Base-by-base conservation (phyloP, 495 filamentous ascomycete genomes). In the Aspergillus affinis region DNA sequence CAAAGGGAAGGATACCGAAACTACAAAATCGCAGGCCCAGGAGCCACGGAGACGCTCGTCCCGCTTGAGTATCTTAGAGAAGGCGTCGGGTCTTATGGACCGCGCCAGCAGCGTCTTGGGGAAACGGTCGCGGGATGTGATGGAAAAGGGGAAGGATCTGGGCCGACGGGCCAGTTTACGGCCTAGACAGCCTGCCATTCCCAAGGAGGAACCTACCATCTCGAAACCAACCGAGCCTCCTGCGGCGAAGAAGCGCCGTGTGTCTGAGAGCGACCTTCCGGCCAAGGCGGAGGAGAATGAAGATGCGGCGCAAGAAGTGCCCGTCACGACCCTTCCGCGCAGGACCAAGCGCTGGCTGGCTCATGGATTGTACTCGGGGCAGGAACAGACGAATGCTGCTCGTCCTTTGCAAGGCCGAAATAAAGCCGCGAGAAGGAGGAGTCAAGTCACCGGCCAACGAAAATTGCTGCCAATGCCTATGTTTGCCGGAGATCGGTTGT, bases 351-450 rank as follows among this genome's bases (percentile, higher is more conserved):
- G 84, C 44, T 97, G 90, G 87, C 69, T 93, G 52, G 75, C 81
- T 56, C 88, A 91, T 66, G 93, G 93, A 2, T 74, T 98, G n/a
- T 98, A 95, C 67, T 84, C 91, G 4, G 94, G 93, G 18, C 94
- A 97, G 67, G 83, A 90, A 32, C 81, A 82, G 2, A 84, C 89
- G 58, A 78, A 90, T 55, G 74, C 36, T 41, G 36, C 82, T 50
- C 83, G 84, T 61, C 82, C 84, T 10, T 82, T 81, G 51, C 88
- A 91, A 72, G 88, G 82, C 65, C 79, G 85, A 57, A 78, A 80
- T 29, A 81, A 83, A 55, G 74, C 79, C 51, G 67, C 65, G 61
- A 81, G 59, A 45, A 70, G 74, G 46, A 79, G 83, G 63, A 70
- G 84, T 57, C 59, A 73, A 51, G 64, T 68, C 17, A 71, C 66